Conservation (phyloP, 164 flowering plant species). For the Tetrastigma voinierianum region DNA sequence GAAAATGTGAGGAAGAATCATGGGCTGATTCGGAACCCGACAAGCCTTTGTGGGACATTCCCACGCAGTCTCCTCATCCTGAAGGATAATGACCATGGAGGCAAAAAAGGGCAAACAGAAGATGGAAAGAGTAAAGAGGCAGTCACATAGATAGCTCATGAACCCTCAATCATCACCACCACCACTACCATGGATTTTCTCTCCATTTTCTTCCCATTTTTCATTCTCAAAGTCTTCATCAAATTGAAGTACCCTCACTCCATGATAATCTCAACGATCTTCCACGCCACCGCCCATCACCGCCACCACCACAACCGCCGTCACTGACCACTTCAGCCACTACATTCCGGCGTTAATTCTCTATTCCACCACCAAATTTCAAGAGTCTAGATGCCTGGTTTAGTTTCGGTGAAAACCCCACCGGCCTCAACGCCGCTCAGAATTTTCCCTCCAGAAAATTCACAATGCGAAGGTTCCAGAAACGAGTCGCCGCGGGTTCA, state of each 20-base stretch:
- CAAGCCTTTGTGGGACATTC: neutral
- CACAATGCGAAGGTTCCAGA: slow-evolving; percentile 15
- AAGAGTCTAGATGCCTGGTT: slow-evolving; percentile 41
- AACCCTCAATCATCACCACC: neutral
- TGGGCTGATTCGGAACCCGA: no score
- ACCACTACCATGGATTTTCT: slow-evolving; percentile 24
- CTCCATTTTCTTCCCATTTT: slow-evolving; percentile 27
- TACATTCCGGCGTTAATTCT: neutral
- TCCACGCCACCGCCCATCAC: slow-evolving; percentile 21
- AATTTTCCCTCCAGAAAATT: slow-evolving; percentile 26
- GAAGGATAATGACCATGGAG: neutral
- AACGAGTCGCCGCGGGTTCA: slow-evolving; percentile 37
- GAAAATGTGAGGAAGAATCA: no score
- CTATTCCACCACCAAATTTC: neutral
- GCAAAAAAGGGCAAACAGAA: neutral
- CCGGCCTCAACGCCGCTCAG: slow-evolving; percentile 42
- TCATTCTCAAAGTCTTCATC: slow-evolving; percentile 19
- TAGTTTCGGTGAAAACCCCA: slow-evolving; percentile 55
- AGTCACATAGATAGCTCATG: neutral
- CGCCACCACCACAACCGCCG: slow-evolving; percentile 6
- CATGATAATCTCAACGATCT: slow-evolving; percentile 15
- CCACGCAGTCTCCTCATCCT: neutral
- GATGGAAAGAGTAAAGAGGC: neutral
- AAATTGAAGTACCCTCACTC: slow-evolving; percentile 24
- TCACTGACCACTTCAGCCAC: neutral